phyloP scores from a whole-genome alignment of 2,329 filamentous ascomycete genomes.

The Pezicula neosporulosa region DNA sequence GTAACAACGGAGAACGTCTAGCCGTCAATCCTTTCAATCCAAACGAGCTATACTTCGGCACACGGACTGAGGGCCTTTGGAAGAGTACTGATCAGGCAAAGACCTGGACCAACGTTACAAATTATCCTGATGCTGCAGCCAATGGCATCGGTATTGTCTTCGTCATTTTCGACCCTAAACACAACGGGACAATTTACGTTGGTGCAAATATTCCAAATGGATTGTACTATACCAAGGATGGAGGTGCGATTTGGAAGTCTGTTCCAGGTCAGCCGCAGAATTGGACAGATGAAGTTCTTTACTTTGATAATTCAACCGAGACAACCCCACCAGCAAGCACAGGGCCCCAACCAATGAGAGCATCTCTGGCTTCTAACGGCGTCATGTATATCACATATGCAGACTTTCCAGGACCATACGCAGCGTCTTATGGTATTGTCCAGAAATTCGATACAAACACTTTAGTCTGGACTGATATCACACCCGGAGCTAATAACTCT shows the following conservation, averaged over 20 bases:
- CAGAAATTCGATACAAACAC: slow-evolving; percentile 48
- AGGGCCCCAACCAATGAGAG: slow-evolving; percentile 8
- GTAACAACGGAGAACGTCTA: slow-evolving; percentile 11
- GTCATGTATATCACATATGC: slow-evolving; percentile 51
- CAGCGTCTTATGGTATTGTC: slow-evolving; percentile 47
- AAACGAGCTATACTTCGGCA: slow-evolving; percentile 11
- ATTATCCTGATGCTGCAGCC: slow-evolving; percentile 10
- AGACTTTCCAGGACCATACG: slow-evolving; percentile 53
- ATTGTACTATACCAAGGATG: slow-evolving; percentile 8
- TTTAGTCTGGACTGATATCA: slow-evolving; percentile 51
- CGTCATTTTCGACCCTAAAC: slow-evolving; percentile 11
- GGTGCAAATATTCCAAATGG: slow-evolving; percentile 10
- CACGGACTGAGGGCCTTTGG: slow-evolving; percentile 11
- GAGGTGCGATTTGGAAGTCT: slow-evolving; percentile 6
- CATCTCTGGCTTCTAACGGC: slow-evolving; percentile 34
- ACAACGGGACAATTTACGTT: slow-evolving; percentile 11
- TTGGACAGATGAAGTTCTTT: slow-evolving; percentile 4
- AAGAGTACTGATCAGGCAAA: slow-evolving; percentile 10
- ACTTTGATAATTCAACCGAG: neutral
- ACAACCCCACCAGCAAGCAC: slow-evolving; percentile 6
- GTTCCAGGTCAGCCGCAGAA: slow-evolving; percentile 8
- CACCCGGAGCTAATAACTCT: slow-evolving; percentile 32
- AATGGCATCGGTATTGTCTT: slow-evolving; percentile 10
- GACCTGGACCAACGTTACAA: slow-evolving; percentile 11
- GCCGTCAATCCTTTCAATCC: slow-evolving; percentile 12